Conservation (phyloP, 768 basidiomycete species). For the Panus rudis region DNA sequence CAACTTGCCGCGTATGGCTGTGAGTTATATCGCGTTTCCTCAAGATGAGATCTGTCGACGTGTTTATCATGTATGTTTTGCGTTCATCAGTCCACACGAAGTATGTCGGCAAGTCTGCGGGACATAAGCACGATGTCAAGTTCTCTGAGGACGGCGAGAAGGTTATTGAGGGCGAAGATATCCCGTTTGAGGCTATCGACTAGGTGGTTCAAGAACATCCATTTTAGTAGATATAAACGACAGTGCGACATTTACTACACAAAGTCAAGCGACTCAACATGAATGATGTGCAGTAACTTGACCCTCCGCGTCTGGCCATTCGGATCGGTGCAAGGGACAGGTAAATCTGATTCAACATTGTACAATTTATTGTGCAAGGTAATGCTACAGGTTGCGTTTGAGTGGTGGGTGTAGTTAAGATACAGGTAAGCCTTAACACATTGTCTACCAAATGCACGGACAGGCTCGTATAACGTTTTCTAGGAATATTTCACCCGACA, state of each 20-base stretch:
- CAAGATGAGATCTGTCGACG: conserved; percentile 1
- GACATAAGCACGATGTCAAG: conserved; percentile 55
- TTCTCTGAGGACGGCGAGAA: conserved; percentile 74
- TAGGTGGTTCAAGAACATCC: too few relatives aligned
- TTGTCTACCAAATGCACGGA: too few relatives aligned
- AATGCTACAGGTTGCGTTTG: neutral
- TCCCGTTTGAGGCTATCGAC: too few relatives aligned
- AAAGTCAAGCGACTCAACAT: too few relatives aligned
- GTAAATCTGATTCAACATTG: too few relatives aligned
- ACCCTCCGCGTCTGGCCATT: too few relatives aligned
- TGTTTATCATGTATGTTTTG: neutral
- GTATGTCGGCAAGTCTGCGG: conserved; percentile 65
- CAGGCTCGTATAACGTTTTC: neutral
- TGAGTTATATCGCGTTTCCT: conserved; percentile 29
- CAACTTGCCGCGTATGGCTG: conserved; percentile 78
- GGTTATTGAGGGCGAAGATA: conserved; percentile 58
- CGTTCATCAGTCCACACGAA: conserved; percentile 67
- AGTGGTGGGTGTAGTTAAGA: neutral
- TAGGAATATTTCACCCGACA: conserved; percentile 20
- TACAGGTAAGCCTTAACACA: too few relatives aligned
- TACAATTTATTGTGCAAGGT: too few relatives aligned
- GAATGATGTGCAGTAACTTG: too few relatives aligned
- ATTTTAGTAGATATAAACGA: too few relatives aligned
- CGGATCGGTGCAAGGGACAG: too few relatives aligned
- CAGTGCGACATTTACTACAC: too few relatives aligned